Evolutionary conservation across 176 grass and related monocot species (phyloP).

Genomic region (Miscanthus lutarioriparius): DNA sequence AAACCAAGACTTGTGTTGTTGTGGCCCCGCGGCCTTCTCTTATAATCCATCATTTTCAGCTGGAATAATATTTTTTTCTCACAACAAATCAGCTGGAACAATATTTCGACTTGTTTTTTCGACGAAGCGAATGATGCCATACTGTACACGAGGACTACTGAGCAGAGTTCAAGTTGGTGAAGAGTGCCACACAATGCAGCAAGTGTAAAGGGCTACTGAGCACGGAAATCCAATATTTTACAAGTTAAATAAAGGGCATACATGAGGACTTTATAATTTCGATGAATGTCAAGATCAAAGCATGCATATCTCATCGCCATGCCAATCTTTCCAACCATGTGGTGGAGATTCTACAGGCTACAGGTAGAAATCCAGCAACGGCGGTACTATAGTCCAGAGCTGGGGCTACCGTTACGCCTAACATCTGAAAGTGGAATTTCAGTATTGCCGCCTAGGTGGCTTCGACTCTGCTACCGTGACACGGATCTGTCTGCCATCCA

Average conservation of each 20-base stretch:
- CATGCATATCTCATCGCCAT: conserved; percentile 18
- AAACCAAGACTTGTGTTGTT: too few relatives aligned
- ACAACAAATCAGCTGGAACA: too few relatives aligned
- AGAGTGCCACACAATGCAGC: not conserved
- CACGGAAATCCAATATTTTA: not conserved
- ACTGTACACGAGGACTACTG: too few relatives aligned
- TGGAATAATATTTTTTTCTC: too few relatives aligned
- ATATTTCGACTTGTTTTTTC: too few relatives aligned
- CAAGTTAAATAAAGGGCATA: not conserved
- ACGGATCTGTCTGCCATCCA: conserved; percentile 69
- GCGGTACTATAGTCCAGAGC: not conserved
- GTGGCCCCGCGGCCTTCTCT: too few relatives aligned
- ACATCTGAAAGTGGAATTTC: conserved; percentile 3
- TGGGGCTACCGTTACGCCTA: not conserved
- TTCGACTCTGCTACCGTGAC: conserved; percentile 61
- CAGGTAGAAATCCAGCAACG: not conserved
- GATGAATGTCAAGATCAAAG: not conserved
- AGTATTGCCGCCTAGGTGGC: conserved; percentile 56
- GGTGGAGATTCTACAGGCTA: not conserved
- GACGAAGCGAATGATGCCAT: too few relatives aligned
- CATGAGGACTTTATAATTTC: not conserved
- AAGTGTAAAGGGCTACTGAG: not conserved
- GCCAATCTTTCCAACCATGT: conserved; percentile 1
- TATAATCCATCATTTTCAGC: too few relatives aligned
- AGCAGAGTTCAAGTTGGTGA: not conserved